These are phyloP conservation scores for Conoideocrella luteorostrata DNA, from an alignment of 2,329 filamentous ascomycete genomes.

Conservation along the genomic window DNA sequence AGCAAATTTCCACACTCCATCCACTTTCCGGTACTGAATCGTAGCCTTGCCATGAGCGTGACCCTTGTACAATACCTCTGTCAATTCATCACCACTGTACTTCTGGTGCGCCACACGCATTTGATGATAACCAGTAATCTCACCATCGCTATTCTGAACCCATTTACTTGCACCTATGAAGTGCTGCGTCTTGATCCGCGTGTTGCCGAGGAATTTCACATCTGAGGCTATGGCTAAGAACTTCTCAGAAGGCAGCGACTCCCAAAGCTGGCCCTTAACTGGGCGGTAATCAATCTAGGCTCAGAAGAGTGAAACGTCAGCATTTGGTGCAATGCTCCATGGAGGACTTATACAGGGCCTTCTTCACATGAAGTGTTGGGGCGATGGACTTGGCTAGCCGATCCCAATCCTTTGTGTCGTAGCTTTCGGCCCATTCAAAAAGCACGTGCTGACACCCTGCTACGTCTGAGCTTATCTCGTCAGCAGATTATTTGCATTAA, in stretches of 20 bases:
- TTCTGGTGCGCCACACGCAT: conserved; percentile 51
- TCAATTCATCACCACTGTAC: conserved; percentile 41
- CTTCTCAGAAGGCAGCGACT: conserved; percentile 47
- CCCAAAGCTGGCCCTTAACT: conserved; percentile 49
- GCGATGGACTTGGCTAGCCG: conserved; percentile 48
- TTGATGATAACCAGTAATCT: conserved; percentile 49
- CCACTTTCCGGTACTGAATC: conserved; percentile 50
- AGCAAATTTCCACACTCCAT: conserved; percentile 53
- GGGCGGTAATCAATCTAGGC: conserved; percentile 19
- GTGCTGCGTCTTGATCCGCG: conserved; percentile 49
- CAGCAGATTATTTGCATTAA: too few relatives aligned
- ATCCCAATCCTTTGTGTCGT: conserved; percentile 59
- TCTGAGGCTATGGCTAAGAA: conserved; percentile 47
- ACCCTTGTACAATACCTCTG: conserved; percentile 45
- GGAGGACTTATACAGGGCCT: too few relatives aligned
- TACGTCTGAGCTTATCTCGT: too few relatives aligned
- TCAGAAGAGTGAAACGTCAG: background rate
- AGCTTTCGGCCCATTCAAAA: conserved; percentile 59
- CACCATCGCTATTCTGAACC: conserved; percentile 40
- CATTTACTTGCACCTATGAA: conserved; percentile 47
- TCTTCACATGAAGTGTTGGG: conserved; percentile 32
- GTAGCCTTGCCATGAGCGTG: conserved; percentile 48
- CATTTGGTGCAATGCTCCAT: too few relatives aligned
- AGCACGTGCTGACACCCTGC: conserved; percentile 12
- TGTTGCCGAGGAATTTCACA: conserved; percentile 46